Conservation (phyloP, 2,329 filamentous ascomycete genomes). For the Ceratocystis cubensis region DNA sequence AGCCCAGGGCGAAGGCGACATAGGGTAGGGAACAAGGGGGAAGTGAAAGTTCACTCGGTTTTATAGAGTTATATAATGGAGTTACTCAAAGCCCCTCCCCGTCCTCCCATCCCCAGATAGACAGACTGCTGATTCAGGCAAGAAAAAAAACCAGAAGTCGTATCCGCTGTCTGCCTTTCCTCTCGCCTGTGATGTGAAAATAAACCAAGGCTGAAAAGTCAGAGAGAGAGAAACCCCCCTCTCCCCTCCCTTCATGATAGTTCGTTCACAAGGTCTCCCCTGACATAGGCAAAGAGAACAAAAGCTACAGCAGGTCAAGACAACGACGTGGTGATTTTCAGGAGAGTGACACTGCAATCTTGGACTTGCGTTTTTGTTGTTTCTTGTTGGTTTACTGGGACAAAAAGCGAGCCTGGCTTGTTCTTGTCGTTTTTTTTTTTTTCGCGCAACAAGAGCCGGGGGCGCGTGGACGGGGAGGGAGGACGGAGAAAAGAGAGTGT, state of each 20-base stretch:
- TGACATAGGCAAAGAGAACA: not conserved
- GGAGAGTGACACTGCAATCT: constrained; percentile 7
- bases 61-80: not conserved
- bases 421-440: too few relatives aligned
- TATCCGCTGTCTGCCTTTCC: not conserved
- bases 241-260: not conserved
- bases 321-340: not conserved
- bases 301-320: not conserved
- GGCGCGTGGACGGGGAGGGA: not conserved
- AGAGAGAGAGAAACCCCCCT: not conserved
- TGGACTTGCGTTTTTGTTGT: not conserved
- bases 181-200: not conserved
- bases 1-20: not conserved
- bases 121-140: not conserved
- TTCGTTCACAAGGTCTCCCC: not conserved
- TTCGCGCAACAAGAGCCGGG: too few relatives aligned
- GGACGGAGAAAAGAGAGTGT: not conserved
- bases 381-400: not conserved
- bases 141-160: not conserved
- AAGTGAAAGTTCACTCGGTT: not conserved
- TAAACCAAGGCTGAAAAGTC: not conserved
- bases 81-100: not conserved
- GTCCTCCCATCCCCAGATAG: not conserved
- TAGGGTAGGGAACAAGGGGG: not conserved
- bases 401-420: not conserved